Evolutionary conservation across 2,329 filamentous ascomycete genomes (phyloP), one percentile per base, ranked within the genome.

Genomic region (Shiraia sp.): DNA sequence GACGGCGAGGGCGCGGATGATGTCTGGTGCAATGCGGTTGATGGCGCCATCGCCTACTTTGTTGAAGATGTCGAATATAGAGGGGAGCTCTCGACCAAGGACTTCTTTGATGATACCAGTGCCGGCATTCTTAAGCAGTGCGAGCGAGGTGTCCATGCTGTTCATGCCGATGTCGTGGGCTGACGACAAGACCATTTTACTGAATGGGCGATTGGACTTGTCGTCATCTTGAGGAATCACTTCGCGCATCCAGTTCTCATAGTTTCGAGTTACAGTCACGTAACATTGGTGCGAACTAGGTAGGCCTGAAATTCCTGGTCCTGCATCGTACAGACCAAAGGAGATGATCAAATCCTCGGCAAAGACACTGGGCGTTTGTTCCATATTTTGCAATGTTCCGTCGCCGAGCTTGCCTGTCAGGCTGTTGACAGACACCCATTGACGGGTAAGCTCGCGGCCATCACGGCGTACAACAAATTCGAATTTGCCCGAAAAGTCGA

Each of bases 151-250:
- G 7, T 70, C 53, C 74, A 78, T 74, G 55, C 65, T 75, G 58
- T 79, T 79, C 76, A 79, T 79, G 17, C 76, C 76, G 10, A 74
- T 70, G 46, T 79, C 76, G 55, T 79, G 76, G 0, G 72, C 63
- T 1, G 71, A 65, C 0, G 76, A 73, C 1, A 79, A 66, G 1
- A 78, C 73, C 39, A 77, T 63, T 8, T 61, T 65, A 8, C 60
- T 50, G 53, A 78, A 77, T 0, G 71, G 70, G 19, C 69, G 67
- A 13, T 67, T 59, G 14, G 72, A 71, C 6, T 66, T 62, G 1
- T 64, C 56, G 0, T 71, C 73, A 1, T 66, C 68, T 2, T 59
- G 61, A 0, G 75, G 72, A 3, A 73, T 71, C 2, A 74, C 52
- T 30, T 62, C 57, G 15, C 68, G 61, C 68, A 76, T 75, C 76